Percentiles rank a stretch among this genome's conserved stretches.
Evolutionary conservation across 306 rosid species (phyloP).

Genomic region (Begonia masoniana): DNA sequence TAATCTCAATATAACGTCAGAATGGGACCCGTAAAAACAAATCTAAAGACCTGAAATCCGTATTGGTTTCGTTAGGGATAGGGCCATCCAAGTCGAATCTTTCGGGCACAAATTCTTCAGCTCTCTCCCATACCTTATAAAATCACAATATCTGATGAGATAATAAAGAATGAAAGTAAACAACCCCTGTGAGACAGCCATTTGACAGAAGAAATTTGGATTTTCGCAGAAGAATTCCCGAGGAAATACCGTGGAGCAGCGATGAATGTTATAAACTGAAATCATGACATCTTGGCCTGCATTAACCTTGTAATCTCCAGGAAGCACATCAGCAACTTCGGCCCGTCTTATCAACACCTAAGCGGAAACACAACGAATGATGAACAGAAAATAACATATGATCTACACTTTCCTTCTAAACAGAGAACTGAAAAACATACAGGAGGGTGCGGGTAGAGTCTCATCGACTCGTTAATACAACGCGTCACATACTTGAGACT

Average conservation of each 20-base stretch:
- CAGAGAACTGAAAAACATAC: conserved; percentile 27
- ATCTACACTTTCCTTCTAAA: too few relatives aligned
- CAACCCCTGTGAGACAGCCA: too few relatives aligned
- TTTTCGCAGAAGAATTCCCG: background rate
- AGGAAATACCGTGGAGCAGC: conserved; percentile 61
- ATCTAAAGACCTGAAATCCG: conserved; percentile 59
- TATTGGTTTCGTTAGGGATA: conserved; percentile 73
- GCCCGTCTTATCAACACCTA: conserved; percentile 97
- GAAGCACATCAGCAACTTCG: conserved; percentile 68
- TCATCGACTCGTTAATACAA: conserved; percentile 75
- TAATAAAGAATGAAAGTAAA: too few relatives aligned
- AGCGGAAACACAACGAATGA: background rate
- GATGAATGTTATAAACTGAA: conserved; percentile 87
- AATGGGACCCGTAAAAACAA: too few relatives aligned
- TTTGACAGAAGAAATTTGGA: too few relatives aligned
- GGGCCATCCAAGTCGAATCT: conserved; percentile 78
- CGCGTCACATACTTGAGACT: conserved; percentile 68
- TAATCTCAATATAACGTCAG: too few relatives aligned
- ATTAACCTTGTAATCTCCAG: conserved; percentile 70
- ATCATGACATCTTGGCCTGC: conserved; percentile 98
- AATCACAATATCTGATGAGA: conserved; percentile 10
- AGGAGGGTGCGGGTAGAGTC: conserved; percentile 93
- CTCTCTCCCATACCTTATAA: conserved; percentile 81
- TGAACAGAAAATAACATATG: too few relatives aligned
- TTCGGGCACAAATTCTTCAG: conserved; percentile 87